Base-by-base conservation (phyloP, 352 stramenopile species). In the Phytopythium helicoides region DNA sequence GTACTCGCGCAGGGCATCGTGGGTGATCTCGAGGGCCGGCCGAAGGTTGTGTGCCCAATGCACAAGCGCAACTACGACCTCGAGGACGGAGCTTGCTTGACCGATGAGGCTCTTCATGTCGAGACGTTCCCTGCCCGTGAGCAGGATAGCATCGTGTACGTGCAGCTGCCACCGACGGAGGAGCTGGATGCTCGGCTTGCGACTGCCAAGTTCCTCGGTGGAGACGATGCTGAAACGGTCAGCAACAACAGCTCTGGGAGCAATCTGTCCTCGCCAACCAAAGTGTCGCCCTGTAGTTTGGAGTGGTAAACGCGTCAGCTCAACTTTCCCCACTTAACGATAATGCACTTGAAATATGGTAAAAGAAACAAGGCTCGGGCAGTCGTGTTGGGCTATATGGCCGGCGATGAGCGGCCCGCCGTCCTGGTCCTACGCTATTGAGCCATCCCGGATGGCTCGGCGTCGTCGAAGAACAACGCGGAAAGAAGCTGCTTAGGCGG, bases 41-140 rank as follows among this genome's bases (percentile, higher is more conserved):
- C 86, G 22, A 97, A 97, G 71, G 88, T 97, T 33, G 86, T 88
- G 6, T 97, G 89, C 60, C 91, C 91, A 18, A 76, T 97, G 54
- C 88, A 97, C 78, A 97, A 97, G 77, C 95, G 96, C 56, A 81
- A 74, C 60, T 97, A 96, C 66, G 73, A 74, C 39, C 73, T 97
- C 31, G 56, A 62, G 9, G 75, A 88, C 53, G 89, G 88, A 23
- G 62, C 72, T 35, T 87, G 89, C 56, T 61, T 96, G 49, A 72
- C 56, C 21, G 87, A 92, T 3, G 56, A 71, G 16, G 68, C 89
- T 31, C 62, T 94, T 15, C 73, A 75, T 5, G 73, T 97, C 19
- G 73, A 97, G 54, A 94, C 84, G 6, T 97, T 97, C 57, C 76
- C 74, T 9, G 71, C 93, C 14, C 91, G 92, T 54, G 66, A 93